These are phyloP conservation scores for Euphorbia celastroides DNA, from an alignment of 441 rosid species.

Conservation along the genomic window DNA sequence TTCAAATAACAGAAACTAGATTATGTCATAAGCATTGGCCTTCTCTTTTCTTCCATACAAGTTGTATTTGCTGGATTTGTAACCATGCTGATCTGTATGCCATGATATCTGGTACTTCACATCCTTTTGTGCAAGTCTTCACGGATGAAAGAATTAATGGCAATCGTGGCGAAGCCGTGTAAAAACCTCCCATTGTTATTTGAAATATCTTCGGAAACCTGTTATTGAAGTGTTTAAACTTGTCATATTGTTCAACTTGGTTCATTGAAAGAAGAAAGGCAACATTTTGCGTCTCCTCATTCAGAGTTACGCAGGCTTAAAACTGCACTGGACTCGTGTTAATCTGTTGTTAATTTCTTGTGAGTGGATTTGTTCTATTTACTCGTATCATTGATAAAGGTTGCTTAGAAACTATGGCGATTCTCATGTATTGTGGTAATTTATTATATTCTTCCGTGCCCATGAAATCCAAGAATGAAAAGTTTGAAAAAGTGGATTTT, in stretches of 20 bases:
- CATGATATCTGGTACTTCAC: not conserved
- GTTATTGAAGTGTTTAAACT: not conserved
- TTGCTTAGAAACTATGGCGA: too few relatives aligned
- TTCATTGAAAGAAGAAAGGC: not conserved
- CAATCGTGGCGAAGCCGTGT: not conserved
- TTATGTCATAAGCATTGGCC: slow-evolving; percentile 20
- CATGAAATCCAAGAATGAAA: too few relatives aligned
- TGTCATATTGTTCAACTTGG: not conserved
- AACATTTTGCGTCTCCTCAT: not conserved
- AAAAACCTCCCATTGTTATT: not conserved
- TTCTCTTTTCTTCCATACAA: not conserved
- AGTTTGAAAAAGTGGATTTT: too few relatives aligned
- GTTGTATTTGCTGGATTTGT: not conserved
- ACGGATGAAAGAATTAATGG: not conserved
- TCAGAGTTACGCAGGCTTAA: too few relatives aligned
- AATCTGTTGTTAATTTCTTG: too few relatives aligned
- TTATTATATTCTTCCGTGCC: too few relatives aligned
- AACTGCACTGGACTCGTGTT: too few relatives aligned
- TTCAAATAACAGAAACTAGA: slow-evolving; percentile 18
- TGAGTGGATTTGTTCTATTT: too few relatives aligned
- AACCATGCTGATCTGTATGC: not conserved
- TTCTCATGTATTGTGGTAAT: too few relatives aligned
- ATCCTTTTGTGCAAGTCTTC: not conserved
- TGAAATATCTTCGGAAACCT: not conserved
- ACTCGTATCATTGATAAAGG: too few relatives aligned